Evolutionary conservation across 306 rosid genomes (phyloP), one percentile per base, ranked within the genome.

Genomic region (Canavalia ensiformis): DNA sequence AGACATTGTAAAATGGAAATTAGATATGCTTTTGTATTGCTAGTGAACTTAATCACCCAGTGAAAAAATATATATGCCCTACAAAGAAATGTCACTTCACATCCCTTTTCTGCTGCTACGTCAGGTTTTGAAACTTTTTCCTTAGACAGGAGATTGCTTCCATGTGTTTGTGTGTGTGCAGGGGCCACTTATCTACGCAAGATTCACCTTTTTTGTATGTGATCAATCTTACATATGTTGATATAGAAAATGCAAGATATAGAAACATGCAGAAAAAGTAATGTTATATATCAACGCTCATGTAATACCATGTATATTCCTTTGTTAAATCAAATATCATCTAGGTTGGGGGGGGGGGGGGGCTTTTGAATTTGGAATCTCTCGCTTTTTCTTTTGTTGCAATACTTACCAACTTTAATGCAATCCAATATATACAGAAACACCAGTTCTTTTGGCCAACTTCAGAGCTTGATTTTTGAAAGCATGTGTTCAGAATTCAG

Each of bases 391-490:
- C 25, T 18, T 18, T 18, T 18, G 25, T 18, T 18, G 25, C 25
- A 18, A 18, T 18, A 18, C 25, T 18, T 18, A 18, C 25, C 35
- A 47, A 47, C 41, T n/a, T 66, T 39, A 28, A 54, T 29, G 12
- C 2, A 4, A 51, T 52, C 33, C 52, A 13, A 28, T 25, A 59
- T 51, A 39, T 51, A 35, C 25, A 18, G 39, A 50, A 64, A 35
- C 9, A 51, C 7, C 28, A 42, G n/a, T 44, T 25, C 65, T 76
- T 76, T 9, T 47, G 5, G 29, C 8, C 51, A 49, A 62, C 29
- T 63, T 76, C 29, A 34, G 35, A 62, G 29, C 37, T 62, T 62
- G 37, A 60, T 75, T 51, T 51, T 64, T 12, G 3, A 41, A 66
- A 68, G 10, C 41, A 29, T 45, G 37, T 18, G 25, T 18, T 18